These are phyloP conservation scores for Teunomyces aglyptinius DNA, from an alignment of 805 yeast species.

Conservation along the genomic window DNA sequence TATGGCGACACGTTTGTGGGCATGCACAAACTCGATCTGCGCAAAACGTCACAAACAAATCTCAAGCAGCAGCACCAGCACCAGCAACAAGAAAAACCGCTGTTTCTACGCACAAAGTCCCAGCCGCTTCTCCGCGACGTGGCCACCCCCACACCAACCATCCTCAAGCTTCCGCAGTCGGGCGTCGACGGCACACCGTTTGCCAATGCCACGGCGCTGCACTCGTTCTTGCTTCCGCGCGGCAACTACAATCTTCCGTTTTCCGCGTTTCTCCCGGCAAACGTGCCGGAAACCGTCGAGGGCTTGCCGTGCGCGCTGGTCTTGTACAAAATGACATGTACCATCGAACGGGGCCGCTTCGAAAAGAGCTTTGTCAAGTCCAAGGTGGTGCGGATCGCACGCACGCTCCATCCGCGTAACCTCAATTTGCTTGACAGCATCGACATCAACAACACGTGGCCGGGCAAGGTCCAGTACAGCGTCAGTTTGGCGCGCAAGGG, in stretches of 20 bases:
- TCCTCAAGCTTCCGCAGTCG: slow-evolving; percentile 21
- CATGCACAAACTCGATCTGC: slow-evolving; percentile 18
- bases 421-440: slow-evolving; percentile 40
- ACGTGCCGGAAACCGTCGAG: slow-evolving; percentile 50
- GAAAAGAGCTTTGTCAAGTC: slow-evolving; percentile 34
- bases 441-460: slow-evolving; percentile 52
- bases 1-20: slow-evolving; percentile 38
- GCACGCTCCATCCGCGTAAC: slow-evolving; percentile 44
- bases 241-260: slow-evolving; percentile 56
- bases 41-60: slow-evolving; percentile 8
- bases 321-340: slow-evolving; percentile 41
- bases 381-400: slow-evolving; percentile 43
- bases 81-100: slow-evolving; percentile 19
- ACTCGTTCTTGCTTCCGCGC: slow-evolving; percentile 44
- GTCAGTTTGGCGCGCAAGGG: slow-evolving; percentile 44
- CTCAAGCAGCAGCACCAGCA: slow-evolving; percentile 1
- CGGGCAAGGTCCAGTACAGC: slow-evolving; percentile 50
- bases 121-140: slow-evolving; percentile 23
- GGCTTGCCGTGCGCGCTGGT: slow-evolving; percentile 44
- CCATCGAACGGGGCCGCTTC: slow-evolving; percentile 43
- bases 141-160: slow-evolving; percentile 6
- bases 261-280: slow-evolving; percentile 42
- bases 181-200: slow-evolving; percentile 48
- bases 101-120: slow-evolving; percentile 29
- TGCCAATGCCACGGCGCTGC: slow-evolving; percentile 22